Conservation (phyloP, 805 yeast species). For the Schwanniomyces pseudopolymorphus region DNA sequence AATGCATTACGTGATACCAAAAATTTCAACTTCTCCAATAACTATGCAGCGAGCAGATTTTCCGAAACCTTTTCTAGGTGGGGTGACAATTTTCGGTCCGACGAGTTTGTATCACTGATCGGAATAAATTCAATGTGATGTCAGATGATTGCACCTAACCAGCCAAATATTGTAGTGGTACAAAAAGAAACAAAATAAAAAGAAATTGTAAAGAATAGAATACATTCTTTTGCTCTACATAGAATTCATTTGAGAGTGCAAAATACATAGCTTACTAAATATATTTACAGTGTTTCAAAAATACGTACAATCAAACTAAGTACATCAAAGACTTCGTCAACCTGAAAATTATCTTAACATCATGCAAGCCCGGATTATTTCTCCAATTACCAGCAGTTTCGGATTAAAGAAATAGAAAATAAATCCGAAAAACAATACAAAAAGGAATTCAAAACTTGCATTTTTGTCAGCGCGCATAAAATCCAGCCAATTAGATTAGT, state of each 20-base stretch:
- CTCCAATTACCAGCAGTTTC: background rate
- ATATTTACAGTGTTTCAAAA: too few species aligned
- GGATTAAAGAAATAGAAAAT: background rate
- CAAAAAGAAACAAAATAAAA: too few species aligned
- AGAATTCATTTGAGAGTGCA: too few species aligned
- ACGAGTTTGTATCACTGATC: background rate
- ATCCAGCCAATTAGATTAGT: background rate
- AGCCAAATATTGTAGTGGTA: too few species aligned
- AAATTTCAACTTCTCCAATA: background rate
- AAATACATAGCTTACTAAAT: too few species aligned
- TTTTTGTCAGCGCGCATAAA: background rate
- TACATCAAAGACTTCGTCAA: too few species aligned
- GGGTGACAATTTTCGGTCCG: background rate
- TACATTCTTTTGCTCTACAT: too few species aligned
- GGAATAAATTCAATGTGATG: background rate
- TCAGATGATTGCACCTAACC: background rate
- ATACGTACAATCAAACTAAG: too few species aligned
- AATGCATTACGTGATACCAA: background rate
- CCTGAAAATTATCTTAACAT: background rate
- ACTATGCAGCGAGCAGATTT: background rate
- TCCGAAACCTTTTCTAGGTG: background rate
- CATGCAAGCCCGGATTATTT: background rate
- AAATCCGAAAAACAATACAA: background rate
- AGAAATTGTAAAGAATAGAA: too few species aligned
- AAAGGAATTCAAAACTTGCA: background rate